phyloP scores from a whole-genome alignment of 1,284 basidiomycete species.

The Malassezia nana region DNA sequence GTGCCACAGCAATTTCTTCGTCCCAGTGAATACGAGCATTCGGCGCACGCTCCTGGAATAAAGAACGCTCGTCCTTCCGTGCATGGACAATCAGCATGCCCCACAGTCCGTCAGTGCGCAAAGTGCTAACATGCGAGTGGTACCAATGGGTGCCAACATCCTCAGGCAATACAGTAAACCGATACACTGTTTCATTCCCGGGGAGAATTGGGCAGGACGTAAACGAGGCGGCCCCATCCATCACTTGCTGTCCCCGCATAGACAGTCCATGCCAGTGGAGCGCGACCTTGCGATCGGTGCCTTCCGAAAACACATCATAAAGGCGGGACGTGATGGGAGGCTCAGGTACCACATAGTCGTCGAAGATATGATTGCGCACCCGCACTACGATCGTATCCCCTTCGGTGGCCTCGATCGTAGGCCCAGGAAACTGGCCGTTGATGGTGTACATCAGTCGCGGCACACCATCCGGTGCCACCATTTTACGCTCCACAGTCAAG shows the following conservation, averaged over 20 bases:
- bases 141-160: slow-evolving; percentile 52
- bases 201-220: slow-evolving; percentile 46
- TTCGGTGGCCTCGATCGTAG: slow-evolving; percentile 32
- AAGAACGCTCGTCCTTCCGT: slow-evolving; percentile 29
- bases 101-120: slow-evolving; percentile 38
- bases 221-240: slow-evolving; percentile 38
- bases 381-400: slow-evolving; percentile 37
- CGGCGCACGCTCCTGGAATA: slow-evolving; percentile 1
- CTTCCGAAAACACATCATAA: not conserved
- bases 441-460: slow-evolving; percentile 29
- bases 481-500: slow-evolving; percentile 24
- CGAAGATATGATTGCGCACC: slow-evolving; percentile 29
- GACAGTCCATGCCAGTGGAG: slow-evolving; percentile 44
- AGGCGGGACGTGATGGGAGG: not conserved
- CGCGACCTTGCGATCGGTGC: slow-evolving; percentile 10
- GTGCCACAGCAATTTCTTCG: slow-evolving; percentile 26
- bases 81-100: slow-evolving; percentile 43
- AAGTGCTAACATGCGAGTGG: slow-evolving; percentile 38
- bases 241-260: slow-evolving; percentile 34
- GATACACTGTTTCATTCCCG: slow-evolving; percentile 25
- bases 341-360: slow-evolving; percentile 9
- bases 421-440: slow-evolving; percentile 36
- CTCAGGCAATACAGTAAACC: slow-evolving; percentile 21
- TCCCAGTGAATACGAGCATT: slow-evolving; percentile 26
- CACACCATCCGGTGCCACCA: slow-evolving; percentile 28